These are phyloP conservation scores for Aureobasidium sp. DNA, from an alignment of 2,329 filamentous ascomycete genomes.

Conservation along the genomic window DNA sequence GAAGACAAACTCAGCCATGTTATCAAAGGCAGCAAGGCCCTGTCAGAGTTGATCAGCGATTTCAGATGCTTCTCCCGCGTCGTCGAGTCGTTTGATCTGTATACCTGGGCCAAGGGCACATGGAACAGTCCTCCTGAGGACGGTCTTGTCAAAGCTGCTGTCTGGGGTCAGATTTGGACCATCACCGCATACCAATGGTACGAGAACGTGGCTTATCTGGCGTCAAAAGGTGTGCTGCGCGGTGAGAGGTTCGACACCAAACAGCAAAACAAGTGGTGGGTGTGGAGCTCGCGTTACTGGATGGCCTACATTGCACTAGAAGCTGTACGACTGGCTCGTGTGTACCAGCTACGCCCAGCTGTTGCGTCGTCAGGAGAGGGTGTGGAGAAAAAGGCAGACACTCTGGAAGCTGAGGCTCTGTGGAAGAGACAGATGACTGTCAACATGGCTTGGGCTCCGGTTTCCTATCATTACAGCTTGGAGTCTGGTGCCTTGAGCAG, in stretches of 20 bases:
- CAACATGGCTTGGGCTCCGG: constrained; percentile 14
- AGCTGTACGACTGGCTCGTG: constrained; percentile 51
- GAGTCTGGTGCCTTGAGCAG: constrained; percentile 12
- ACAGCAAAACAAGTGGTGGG: constrained; percentile 52
- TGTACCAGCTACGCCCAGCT: constrained; percentile 32
- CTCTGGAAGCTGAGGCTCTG: constrained; percentile 16
- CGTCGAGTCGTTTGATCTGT: constrained; percentile 68
- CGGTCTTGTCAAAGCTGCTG: constrained; percentile 42
- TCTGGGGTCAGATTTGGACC: constrained; percentile 58
- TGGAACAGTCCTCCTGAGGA: constrained; percentile 32
- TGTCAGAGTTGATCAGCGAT: constrained; percentile 61
- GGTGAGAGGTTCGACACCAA: constrained; percentile 21
- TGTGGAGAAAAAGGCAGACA: constrained; percentile 34
- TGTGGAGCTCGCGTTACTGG: constrained; percentile 76
- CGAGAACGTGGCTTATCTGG: constrained; percentile 77
- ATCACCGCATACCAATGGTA: constrained; percentile 66
- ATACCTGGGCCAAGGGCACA: constrained; percentile 51
- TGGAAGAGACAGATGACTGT: constrained; percentile 14
- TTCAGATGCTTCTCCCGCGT: constrained; percentile 64
- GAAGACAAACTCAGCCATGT: constrained; percentile 25
- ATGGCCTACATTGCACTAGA: constrained; percentile 68
- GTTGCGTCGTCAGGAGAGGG: constrained; percentile 21
- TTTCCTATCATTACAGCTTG: constrained; percentile 14
- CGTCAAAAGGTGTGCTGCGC: constrained; percentile 58
- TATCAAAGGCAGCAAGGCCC: constrained; percentile 29